These are phyloP conservation scores for Fusarium concolor DNA, from an alignment of 2,329 filamentous ascomycete species.

Conservation along the genomic window DNA sequence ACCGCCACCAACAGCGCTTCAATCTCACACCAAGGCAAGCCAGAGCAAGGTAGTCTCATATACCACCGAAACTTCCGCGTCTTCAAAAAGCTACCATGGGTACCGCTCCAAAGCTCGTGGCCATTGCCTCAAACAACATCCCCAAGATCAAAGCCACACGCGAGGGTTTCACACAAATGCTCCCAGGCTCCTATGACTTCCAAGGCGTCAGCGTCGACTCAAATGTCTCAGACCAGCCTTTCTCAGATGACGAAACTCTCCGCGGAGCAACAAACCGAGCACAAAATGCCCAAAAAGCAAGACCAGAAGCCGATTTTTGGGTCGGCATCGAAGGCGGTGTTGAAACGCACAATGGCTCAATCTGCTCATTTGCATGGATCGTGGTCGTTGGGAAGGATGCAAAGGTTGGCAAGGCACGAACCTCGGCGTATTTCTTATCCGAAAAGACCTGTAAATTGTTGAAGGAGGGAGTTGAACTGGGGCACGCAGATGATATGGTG, in stretches of 20 bases:
- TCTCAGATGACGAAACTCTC: constrained; percentile 54
- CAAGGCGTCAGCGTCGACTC: constrained; percentile 51
- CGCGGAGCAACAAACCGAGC: constrained; percentile 54
- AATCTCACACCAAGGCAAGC: background rate
- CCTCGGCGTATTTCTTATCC: constrained; percentile 53
- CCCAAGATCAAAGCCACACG: constrained; percentile 54
- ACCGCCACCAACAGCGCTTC: background rate
- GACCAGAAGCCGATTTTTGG: constrained; percentile 54
- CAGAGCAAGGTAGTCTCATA: background rate
- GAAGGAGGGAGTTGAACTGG: constrained; percentile 53
- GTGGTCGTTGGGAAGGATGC: constrained; percentile 48
- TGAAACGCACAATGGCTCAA: constrained; percentile 43
- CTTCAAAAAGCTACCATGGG: background rate
- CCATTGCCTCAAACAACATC: constrained; percentile 56
- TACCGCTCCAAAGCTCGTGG: constrained; percentile 13
- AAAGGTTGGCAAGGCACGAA: constrained; percentile 53
- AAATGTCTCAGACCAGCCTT: constrained; percentile 55
- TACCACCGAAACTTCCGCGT: background rate
- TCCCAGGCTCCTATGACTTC: constrained; percentile 48
- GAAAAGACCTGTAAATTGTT: constrained; percentile 52
- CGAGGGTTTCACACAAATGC: constrained; percentile 52
- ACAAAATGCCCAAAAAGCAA: constrained; percentile 46
- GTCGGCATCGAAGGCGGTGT: constrained; percentile 58
- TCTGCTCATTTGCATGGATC: constrained; percentile 57
- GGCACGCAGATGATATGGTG: constrained; percentile 54